Evolutionary conservation across 1,139 yeast genomes (phyloP), one percentile per base, ranked within the genome.

Genomic region (Debaryomycetaceae sp.): DNA sequence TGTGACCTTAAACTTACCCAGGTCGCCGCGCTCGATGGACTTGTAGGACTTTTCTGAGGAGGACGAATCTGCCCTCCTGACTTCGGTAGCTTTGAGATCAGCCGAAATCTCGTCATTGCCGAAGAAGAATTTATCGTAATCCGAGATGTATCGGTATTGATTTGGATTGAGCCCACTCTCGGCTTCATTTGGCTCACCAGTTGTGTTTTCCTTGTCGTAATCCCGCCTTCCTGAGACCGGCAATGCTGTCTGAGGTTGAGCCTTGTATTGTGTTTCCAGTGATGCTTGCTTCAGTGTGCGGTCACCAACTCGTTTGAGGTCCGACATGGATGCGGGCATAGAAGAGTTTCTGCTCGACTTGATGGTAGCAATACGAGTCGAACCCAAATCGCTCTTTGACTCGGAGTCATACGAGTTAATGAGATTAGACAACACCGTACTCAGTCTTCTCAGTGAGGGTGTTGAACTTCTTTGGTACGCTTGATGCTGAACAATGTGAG

Each of bases 21-120:
- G 55, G 3, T 56, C 52, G 20, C 57, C 66, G 40, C 68, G 61
- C 40, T 62, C 65, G 37, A 65, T 56, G 2, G 71, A 64, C 35
- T 58, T 52, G 39, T 45, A 51, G 2, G 70, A 58, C 2, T 40
- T 43, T 14, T 51, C 41, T 3, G 69, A 61, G 3, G 56, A 46
- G 2, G 49, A 34, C 2, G 69, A 58, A n/a, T 42, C 45, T 11
- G 51, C 48, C 37, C 68, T 45, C 28, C 26, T 16, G 12, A 16
- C 3, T 13, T 25, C 36, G 11, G n/a, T 14, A 11, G 31, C 28
- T 7, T 34, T 39, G 4, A 37, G 40, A 1, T 38, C 44, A 4
- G 41, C 44, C 14, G 42, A 51, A 4, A 41, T 45, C 14, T 43
- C 53, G 12, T 45, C 51, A 13, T 51, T 60, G n/a, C 51, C 61